Percentiles rank a stretch among this genome's conserved stretches.
These are phyloP conservation scores for Annulohypoxylon truncatum DNA, from an alignment of 2,329 filamentous ascomycete species.

Conservation along the genomic window DNA sequence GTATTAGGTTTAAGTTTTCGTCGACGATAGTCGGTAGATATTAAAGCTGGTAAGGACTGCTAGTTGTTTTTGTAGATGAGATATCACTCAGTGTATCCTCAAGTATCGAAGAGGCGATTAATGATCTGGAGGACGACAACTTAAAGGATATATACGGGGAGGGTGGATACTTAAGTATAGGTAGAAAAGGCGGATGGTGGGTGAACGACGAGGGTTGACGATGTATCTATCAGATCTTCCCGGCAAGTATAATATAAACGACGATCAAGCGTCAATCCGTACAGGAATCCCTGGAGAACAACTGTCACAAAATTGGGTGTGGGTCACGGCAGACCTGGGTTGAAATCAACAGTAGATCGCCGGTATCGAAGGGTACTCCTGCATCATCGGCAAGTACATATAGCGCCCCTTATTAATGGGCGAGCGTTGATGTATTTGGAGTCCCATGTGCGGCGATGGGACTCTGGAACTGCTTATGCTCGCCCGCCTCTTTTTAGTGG, in stretches of 20 bases:
- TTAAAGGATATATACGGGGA: slow-evolving; percentile 46
- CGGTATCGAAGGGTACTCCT: slow-evolving; percentile 52
- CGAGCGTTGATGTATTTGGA: slow-evolving; percentile 48
- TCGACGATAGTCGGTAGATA: slow-evolving; percentile 37
- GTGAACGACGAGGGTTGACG: slow-evolving; percentile 54
- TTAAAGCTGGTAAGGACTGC: slow-evolving; percentile 23
- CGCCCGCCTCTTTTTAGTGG: slow-evolving; percentile 45
- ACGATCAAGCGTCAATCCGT: slow-evolving; percentile 65
- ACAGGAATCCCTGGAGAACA: slow-evolving; percentile 61
- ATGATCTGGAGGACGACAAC: slow-evolving; percentile 38
- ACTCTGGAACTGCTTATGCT: slow-evolving; percentile 44
- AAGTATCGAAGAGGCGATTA: slow-evolving; percentile 34
- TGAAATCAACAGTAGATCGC: slow-evolving; percentile 53
- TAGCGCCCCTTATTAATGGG: slow-evolving; percentile 57
- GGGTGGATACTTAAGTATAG: slow-evolving; percentile 60
- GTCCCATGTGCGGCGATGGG: slow-evolving; percentile 54
- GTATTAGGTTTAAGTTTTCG: slow-evolving; percentile 35
- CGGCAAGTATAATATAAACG: slow-evolving; percentile 57
- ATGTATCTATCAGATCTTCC: slow-evolving; percentile 63
- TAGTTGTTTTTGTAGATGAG: slow-evolving; percentile 11
- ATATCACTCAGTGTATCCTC: slow-evolving; percentile 29
- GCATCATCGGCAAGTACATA: slow-evolving; percentile 53
- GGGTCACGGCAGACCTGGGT: slow-evolving; percentile 60
- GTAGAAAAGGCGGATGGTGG: slow-evolving; percentile 55
- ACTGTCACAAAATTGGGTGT: slow-evolving; percentile 68